These are phyloP conservation scores for Penicillium sp. DNA, from an alignment of 2,329 filamentous ascomycete species.

Conservation along the genomic window DNA sequence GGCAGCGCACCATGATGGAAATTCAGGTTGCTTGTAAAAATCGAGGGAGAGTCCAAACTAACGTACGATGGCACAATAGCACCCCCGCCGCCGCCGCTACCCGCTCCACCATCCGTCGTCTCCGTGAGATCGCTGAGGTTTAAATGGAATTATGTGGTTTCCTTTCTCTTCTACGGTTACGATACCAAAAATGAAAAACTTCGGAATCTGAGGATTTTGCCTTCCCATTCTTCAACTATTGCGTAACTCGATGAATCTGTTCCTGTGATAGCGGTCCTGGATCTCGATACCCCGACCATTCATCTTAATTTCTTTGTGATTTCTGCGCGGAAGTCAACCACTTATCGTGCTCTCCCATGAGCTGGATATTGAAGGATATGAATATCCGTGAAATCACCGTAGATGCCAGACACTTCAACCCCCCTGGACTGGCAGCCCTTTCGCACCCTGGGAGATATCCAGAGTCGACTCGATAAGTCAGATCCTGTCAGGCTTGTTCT, in stretches of 20 bases:
- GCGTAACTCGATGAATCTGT: constrained; percentile 22
- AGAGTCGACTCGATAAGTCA: background rate
- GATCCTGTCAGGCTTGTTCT: too few relatives aligned
- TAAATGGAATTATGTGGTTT: constrained; percentile 43
- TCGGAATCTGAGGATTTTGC: constrained; percentile 35
- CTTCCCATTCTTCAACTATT: constrained; percentile 19
- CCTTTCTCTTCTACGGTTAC: constrained; percentile 39
- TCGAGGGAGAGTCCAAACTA: background rate
- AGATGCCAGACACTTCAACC: constrained; percentile 7
- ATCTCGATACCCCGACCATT: background rate
- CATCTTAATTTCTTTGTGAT: background rate
- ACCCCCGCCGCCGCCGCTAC: constrained; percentile 92
- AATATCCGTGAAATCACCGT: too few relatives aligned
- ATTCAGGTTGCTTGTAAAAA: background rate
- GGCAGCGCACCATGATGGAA: background rate
- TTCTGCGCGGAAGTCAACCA: background rate
- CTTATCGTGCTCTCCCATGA: background rate
- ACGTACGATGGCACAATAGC: constrained; percentile 53
- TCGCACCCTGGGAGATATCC: too few relatives aligned
- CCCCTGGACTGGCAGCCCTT: background rate
- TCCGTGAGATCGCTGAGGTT: constrained; percentile 97
- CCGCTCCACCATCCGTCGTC: constrained; percentile 93
- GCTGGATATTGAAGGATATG: too few relatives aligned
- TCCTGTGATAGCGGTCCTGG: background rate
- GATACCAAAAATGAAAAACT: constrained; percentile 44